Conservation (phyloP, 495 filamentous ascomycete species). For the Peziza echinospora region DNA sequence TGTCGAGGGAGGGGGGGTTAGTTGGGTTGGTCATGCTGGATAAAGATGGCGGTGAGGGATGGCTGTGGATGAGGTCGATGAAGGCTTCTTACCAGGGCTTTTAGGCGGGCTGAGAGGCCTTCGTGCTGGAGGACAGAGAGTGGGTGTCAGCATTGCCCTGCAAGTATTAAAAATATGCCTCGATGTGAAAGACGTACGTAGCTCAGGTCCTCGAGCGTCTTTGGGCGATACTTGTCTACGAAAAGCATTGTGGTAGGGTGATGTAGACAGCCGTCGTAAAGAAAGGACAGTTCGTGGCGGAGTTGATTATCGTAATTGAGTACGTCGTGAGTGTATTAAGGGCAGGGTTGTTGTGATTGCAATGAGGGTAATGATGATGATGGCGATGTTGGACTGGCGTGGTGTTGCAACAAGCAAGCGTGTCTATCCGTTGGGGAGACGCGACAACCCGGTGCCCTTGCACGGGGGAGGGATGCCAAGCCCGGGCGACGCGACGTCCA, state of each 20-base stretch:
- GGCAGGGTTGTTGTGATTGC: too few species aligned
- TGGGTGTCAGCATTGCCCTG: conserved; percentile 2
- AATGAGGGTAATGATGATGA: too few species aligned
- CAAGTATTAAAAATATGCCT: background rate
- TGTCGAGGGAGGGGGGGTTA: conserved; percentile 22
- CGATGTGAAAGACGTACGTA: conserved; percentile 26
- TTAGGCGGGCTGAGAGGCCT: conserved; percentile 69
- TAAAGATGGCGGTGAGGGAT: background rate
- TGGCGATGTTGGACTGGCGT: too few species aligned
- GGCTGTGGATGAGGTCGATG: background rate
- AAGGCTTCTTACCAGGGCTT: conserved; percentile 53
- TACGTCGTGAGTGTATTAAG: too few species aligned
- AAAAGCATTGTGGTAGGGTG: conserved; percentile 44
- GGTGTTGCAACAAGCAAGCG: too few species aligned
- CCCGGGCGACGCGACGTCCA: too few species aligned
- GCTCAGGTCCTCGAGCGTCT: conserved; percentile 61
- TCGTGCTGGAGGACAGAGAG: conserved; percentile 32
- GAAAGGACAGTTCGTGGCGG: too few species aligned
- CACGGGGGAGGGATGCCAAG: too few species aligned
- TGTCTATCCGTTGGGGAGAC: too few species aligned
- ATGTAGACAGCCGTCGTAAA: too few species aligned
- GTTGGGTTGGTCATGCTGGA: conserved; percentile 3
- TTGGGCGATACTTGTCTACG: conserved; percentile 87
- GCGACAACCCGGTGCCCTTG: too few species aligned
- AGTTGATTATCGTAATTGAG: too few species aligned